A percentile compares a stretch with the other conserved stretches of the same genome.
These are phyloP conservation scores for Casaregolazyma suthepensis DNA, from an alignment of 1,139 yeast genomes.

Conservation along the genomic window DNA sequence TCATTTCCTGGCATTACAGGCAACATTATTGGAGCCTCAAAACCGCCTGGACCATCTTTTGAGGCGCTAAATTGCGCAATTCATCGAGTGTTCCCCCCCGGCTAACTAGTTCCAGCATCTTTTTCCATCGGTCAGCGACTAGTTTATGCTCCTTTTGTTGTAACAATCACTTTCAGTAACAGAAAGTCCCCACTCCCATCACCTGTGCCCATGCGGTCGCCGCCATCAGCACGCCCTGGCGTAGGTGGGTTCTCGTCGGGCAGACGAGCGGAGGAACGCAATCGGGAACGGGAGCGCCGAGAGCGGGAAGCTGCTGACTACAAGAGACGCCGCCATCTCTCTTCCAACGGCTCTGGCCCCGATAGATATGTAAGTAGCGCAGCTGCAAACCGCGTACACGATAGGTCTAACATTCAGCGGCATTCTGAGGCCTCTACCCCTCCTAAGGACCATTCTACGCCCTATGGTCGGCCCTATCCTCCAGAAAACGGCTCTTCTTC, in stretches of 20 bases:
- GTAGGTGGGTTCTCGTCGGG: slow-evolving; percentile 8
- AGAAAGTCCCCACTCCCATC: not conserved
- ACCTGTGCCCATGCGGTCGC: slow-evolving; percentile 6
- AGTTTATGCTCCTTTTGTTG: not conserved
- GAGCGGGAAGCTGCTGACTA: slow-evolving; percentile 31
- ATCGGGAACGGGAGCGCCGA: slow-evolving; percentile 26
- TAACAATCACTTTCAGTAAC: not conserved
- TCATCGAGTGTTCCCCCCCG: not conserved
- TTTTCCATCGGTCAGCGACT: not conserved
- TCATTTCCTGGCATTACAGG: not conserved
- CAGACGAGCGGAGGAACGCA: slow-evolving; percentile 25
- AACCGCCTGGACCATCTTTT: not conserved
- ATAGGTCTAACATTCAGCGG: not conserved
- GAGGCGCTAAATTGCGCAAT: not conserved
- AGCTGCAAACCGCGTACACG: not conserved
- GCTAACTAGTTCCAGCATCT: not conserved
- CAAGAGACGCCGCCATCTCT: slow-evolving; percentile 24
- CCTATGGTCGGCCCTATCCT: not conserved
- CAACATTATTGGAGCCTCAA: not conserved
- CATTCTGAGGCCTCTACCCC: not conserved
- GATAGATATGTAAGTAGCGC: not conserved
- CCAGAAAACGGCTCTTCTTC: not conserved
- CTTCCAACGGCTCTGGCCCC: not conserved
- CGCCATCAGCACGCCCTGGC: slow-evolving; percentile 3
- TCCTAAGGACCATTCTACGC: not conserved